A percentile compares a stretch with the other conserved stretches of the same genome.
Conservation (phyloP, 139 green algal genomes). For the Diplosphaera chodatii region DNA sequence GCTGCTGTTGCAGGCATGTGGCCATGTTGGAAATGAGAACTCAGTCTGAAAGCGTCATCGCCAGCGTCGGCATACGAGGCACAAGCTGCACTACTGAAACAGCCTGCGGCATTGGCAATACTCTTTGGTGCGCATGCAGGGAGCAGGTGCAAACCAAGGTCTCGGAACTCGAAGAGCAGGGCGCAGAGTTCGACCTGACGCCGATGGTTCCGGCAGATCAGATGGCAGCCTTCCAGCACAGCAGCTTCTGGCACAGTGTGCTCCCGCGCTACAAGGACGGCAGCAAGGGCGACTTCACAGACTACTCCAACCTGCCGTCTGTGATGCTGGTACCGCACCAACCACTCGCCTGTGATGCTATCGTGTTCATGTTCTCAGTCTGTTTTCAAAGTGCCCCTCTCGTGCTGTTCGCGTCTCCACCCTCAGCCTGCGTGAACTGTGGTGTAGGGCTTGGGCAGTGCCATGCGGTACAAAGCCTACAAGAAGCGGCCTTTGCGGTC, state of each 20-base stretch:
- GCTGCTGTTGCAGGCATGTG: too few relatives aligned
- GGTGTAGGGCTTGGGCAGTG: constrained; percentile 13
- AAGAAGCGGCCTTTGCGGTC: constrained; percentile 9
- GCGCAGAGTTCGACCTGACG: constrained; percentile 2
- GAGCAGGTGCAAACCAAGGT: background rate
- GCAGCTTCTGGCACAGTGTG: constrained; percentile 17
- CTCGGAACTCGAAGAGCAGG: constrained; percentile 5
- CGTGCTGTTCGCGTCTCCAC: too few relatives aligned
- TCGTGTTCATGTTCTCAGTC: too few relatives aligned
- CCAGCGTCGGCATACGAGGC: too few relatives aligned
- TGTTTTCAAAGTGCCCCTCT: too few relatives aligned
- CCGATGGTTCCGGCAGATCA: constrained; percentile 6
- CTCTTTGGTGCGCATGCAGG: constrained; percentile 8
- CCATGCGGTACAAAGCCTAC: constrained; percentile 20
- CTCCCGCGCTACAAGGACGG: too few relatives aligned
- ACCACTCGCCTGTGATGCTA: too few relatives aligned
- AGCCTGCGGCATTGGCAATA: too few relatives aligned
- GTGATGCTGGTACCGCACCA: background rate
- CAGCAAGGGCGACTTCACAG: background rate
- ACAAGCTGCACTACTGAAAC: too few relatives aligned
- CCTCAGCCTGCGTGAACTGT: too few relatives aligned
- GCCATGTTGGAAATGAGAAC: too few relatives aligned
- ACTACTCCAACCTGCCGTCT: background rate
- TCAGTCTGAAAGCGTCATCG: too few relatives aligned
- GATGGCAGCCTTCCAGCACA: background rate